Evolutionary conservation across 129 eudicot genomes (phyloP), one percentile per base, ranked within the genome.

Genomic region (Flaveria sonorensis): DNA sequence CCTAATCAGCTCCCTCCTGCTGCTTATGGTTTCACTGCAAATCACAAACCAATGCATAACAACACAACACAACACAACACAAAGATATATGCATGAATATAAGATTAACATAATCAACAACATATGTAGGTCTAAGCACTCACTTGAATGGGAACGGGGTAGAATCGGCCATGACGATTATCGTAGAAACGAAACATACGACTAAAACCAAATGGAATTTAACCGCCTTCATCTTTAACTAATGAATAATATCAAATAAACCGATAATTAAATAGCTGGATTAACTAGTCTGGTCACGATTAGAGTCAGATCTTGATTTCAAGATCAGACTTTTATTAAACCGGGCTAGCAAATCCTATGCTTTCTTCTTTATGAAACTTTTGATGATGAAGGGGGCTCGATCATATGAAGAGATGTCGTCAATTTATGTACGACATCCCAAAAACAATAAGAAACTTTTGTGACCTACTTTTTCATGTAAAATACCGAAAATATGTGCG

Each of bases 1-100:
- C 76, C 73, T 77, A 9, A 47, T 75, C 0, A 88, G 77, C 20
- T 42, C 59, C 85, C 96, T 86, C 74, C 97, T 81, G 8, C 82
- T 81, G 75, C 68, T 75, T 57, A 83, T 83, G 40, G 71, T 42
- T 18, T 75, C 59, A 52, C 82, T 52, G 13, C 28, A 40, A 65
- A 45, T 32, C 50, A 62, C 15, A 72, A 79, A 64, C 10, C 43
- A 36, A 55, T 39, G 23, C 2, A 50, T 43, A 26, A 24, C 36
- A 24, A 71, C 47, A 71, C 19, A 72, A 42, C 50, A 36, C 36
- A 24, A 71, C 47, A 71, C 19, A 72, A 42, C 50, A 36, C n/a
- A n/a, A n/a, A 67, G 10, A 43, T 9, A 43, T 45, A 2, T 28
- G 20, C 15, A 46, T 3, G 32, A 0, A 24, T 18, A 32, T 32